Evolutionary conservation across 2,329 filamentous ascomycete genomes (phyloP).

Genomic region (Ramularia endophylla): DNA sequence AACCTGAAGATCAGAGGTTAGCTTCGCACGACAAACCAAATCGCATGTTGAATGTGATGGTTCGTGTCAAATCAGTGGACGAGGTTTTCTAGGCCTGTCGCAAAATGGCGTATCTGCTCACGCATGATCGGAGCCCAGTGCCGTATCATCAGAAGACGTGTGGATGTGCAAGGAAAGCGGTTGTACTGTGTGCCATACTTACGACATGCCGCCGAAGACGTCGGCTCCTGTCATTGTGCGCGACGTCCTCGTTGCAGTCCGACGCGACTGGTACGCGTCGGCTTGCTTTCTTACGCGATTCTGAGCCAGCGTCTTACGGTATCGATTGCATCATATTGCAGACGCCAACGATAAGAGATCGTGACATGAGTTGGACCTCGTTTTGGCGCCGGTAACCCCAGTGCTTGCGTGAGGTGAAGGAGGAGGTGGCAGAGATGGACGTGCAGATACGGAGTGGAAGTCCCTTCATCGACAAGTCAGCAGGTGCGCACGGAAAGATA

Average conservation of each 20-base stretch:
- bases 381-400: too few species aligned
- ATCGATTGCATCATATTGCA: too few species aligned
- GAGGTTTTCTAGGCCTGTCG: conserved; percentile 42
- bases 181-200: conserved; percentile 3
- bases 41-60: conserved; percentile 5
- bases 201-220: too few species aligned
- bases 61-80: conserved; percentile 33
- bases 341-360: too few species aligned
- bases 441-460: background rate
- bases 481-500: too few species aligned
- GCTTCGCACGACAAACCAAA: background rate
- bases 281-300: too few species aligned
- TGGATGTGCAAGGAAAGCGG: conserved; percentile 11
- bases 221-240: conserved; percentile 2
- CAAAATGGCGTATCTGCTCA: conserved; percentile 34
- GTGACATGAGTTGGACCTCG: too few species aligned
- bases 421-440: too few species aligned
- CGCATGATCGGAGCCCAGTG: conserved; percentile 35
- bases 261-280: too few species aligned
- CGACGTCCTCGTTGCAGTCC: background rate
- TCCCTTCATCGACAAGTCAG: too few species aligned
- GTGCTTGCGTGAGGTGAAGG: too few species aligned
- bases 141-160: conserved; percentile 30
- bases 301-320: too few species aligned
- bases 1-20: background rate